Evolutionary conservation across 1,284 basidiomycete species (phyloP).

Genomic region (Ceratobasidium sp.): DNA sequence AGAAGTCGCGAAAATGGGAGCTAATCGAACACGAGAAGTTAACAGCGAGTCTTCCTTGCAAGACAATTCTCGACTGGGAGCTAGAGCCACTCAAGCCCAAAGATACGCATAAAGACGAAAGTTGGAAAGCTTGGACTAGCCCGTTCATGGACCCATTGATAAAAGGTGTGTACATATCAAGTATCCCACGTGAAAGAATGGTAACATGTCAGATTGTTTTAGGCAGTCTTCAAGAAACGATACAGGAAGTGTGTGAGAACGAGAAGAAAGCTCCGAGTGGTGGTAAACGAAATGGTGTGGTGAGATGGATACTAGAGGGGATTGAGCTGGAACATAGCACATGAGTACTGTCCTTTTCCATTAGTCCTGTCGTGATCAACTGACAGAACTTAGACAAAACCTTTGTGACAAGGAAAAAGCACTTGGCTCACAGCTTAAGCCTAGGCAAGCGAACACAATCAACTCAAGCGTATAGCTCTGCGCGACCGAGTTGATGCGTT

Average conservation of each 20-base stretch:
- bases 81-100: too few species aligned
- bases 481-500: neutral
- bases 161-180: too few species aligned
- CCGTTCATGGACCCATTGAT: too few species aligned
- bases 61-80: too few species aligned
- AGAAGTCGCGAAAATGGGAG: too few species aligned
- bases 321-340: conserved; percentile 22
- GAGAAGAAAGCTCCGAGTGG: neutral
- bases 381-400: neutral
- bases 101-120: too few species aligned
- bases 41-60: too few species aligned
- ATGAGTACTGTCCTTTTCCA: neutral
- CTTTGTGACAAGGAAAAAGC: neutral
- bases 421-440: neutral
- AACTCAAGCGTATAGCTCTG: conserved; percentile 6
- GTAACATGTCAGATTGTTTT: neutral
- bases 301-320: neutral
- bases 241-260: neutral
- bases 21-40: too few species aligned
- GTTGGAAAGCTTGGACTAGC: too few species aligned
- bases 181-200: too few species aligned
- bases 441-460: neutral
- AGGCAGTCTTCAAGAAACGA: neutral
- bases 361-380: too few species aligned
- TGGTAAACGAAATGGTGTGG: neutral